Base-by-base conservation (phyloP, 2,329 filamentous ascomycete species). In the Diplodia sapinea region DNA sequence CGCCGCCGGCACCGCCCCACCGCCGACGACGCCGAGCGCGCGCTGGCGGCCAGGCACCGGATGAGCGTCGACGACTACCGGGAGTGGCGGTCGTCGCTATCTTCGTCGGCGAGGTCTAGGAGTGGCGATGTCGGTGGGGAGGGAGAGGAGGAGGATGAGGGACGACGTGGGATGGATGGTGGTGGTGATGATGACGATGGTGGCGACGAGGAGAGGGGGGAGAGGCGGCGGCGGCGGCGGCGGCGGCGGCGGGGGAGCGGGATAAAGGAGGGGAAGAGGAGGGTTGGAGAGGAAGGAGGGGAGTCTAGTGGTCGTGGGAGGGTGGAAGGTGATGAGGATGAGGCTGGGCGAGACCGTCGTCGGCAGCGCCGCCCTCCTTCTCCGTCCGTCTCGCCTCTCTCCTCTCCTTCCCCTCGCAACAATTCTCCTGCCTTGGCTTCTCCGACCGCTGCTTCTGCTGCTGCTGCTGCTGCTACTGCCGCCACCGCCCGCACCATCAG, bases 11-110 rank as follows among this genome's bases (percentile, higher is more conserved):
- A 23, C 56, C 56, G 56, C 56, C 7, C 36, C 23, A 47, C 56
- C 23, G n/a, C 7, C 15, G 20, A 6, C 36, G 56, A 59, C 13
- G 56, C 56, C 7, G 56, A 59, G 56, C 56, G 15, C 3, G 23
- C 13, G 12, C 36, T 59, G 12, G 56, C 56, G 20, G 23, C 56
- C 38, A 59, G 33, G 15, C 5, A 26, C 20, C 56, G 56, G 13
- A 59, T 59, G 56, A 59, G 56, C 23, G 3, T 31, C 6, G 56
- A 59, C 38, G 56, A 43, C 23, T 59, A 47, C 38, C 56, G 52
- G 1, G 56, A 38, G 17, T 57, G 33, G 36, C 55, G 23, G 23
- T 23, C 51, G 13, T 51, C 49, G 4, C 7, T 20, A 0, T 26
- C 49, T 15, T 15, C 40, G 17, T 47, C 40, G 17, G 3, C 23